Conservation (phyloP, 176 grass and related monocot genomes). For the Triticum timopheevii region DNA sequence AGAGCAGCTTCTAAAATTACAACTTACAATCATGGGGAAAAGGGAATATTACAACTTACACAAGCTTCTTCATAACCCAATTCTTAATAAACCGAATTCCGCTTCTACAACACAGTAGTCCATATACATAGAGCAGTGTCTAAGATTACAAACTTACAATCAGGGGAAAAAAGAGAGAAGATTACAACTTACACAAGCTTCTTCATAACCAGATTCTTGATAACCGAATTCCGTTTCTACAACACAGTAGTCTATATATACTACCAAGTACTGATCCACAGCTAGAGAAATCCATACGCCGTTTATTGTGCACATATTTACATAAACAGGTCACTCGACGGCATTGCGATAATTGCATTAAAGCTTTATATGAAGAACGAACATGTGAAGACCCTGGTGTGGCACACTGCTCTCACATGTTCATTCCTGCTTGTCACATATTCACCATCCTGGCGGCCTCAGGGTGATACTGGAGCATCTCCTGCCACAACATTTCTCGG, state of each 20-base stretch:
- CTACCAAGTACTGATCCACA: slow-evolving; percentile 18
- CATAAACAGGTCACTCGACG: slow-evolving; percentile 3
- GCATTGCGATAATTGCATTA: not conserved
- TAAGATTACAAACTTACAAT: slow-evolving; percentile 31
- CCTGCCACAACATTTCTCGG: slow-evolving; percentile 62
- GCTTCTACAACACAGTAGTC: slow-evolving; percentile 38
- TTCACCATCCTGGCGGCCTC: slow-evolving; percentile 28
- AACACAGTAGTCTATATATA: slow-evolving; percentile 31
- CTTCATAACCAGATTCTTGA: slow-evolving; percentile 17
- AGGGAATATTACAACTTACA: slow-evolving; percentile 33
- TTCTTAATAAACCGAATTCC: slow-evolving; percentile 24
- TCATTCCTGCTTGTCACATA: slow-evolving; percentile 40
- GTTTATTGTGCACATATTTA: slow-evolving; percentile 50
- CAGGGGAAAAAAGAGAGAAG: not conserved
- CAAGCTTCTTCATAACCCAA: not conserved
- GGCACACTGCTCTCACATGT: slow-evolving; percentile 29
- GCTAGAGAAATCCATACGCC: not conserved
- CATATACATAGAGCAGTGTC: slow-evolving; percentile 17
- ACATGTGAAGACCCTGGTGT: slow-evolving; percentile 27
- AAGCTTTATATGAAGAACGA: slow-evolving; percentile 33
- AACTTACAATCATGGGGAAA: not conserved
- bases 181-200: slow-evolving; percentile 33
- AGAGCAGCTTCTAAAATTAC: slow-evolving; percentile 40
- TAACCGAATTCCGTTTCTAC: slow-evolving; percentile 23
- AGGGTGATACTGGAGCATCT: slow-evolving; percentile 56